Evolutionary conservation across 1,284 basidiomycete species (phyloP).

Genomic region (Boletus semigastroideus): DNA sequence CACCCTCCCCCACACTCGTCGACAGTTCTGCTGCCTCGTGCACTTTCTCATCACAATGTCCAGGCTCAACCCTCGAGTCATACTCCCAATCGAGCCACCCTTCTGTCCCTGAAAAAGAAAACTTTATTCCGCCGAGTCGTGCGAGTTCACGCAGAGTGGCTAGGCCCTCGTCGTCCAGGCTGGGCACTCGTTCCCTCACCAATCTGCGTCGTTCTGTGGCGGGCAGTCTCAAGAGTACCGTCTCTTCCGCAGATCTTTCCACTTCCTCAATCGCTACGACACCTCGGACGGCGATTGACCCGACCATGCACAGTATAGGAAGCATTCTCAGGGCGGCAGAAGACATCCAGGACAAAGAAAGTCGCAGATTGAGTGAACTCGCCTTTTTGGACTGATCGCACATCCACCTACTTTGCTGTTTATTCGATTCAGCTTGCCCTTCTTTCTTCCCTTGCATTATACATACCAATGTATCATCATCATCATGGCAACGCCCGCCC

Average conservation of each 20-base stretch:
- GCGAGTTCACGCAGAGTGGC: conserved; percentile 12
- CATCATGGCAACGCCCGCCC: conserved; percentile 1
- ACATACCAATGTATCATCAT: background rate
- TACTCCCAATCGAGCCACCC: conserved; percentile 15
- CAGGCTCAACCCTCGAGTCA: conserved; percentile 19
- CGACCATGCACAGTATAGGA: conserved; percentile 56
- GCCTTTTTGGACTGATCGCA: conserved; percentile 55
- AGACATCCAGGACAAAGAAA: conserved; percentile 64
- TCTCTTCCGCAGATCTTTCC: conserved; percentile 16
- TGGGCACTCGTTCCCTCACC: conserved; percentile 35
- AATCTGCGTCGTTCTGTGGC: conserved; percentile 42
- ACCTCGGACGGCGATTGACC: conserved; percentile 46
- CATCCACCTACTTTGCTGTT: background rate
- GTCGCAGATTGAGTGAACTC: conserved; percentile 63
- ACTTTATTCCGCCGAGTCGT: conserved; percentile 12
- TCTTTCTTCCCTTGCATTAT: background rate
- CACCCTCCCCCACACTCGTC: conserved; percentile 1
- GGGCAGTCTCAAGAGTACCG: conserved; percentile 25
- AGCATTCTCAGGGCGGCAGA: conserved; percentile 52
- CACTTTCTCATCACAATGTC: conserved; percentile 20
- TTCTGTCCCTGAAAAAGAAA: conserved; percentile 18
- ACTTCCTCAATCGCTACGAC: conserved; percentile 1
- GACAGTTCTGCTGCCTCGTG: conserved; percentile 30
- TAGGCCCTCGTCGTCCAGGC: conserved; percentile 12
- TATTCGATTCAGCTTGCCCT: background rate